phyloP scores from a whole-genome alignment of 495 filamentous ascomycete genomes.

The Pyronema domesticum region DNA sequence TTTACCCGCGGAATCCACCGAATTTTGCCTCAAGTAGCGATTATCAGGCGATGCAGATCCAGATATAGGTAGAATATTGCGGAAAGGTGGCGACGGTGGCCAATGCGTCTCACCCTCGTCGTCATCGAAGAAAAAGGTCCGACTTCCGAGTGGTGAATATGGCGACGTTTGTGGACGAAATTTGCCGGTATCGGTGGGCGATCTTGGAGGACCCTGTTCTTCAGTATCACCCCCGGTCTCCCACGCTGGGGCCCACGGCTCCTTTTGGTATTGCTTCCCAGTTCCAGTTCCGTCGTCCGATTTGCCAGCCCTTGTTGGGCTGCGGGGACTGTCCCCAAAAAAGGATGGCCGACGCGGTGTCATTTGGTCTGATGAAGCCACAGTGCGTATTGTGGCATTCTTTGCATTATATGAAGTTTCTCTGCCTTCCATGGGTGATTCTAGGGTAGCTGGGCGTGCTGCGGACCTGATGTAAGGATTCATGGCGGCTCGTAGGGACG shows the following conservation, averaged over 20 bases:
- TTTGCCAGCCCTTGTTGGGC: conserved; percentile 13
- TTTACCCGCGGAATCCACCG: background rate
- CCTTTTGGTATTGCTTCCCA: conserved; percentile 20
- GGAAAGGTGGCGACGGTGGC: conserved; percentile 12
- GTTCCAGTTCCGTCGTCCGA: conserved; percentile 10
- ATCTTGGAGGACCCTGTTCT: background rate
- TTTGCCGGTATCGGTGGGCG: background rate
- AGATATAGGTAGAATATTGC: background rate
- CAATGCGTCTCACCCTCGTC: conserved; percentile 18
- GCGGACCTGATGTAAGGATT: conserved; percentile 50
- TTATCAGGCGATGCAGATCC: background rate
- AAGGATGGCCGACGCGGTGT: conserved; percentile 23
- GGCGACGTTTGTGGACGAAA: conserved; percentile 23
- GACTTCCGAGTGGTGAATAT: conserved; percentile 14
- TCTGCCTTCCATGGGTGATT: conserved; percentile 14
- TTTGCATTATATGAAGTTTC: conserved; percentile 14
- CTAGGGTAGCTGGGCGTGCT: conserved; percentile 10
- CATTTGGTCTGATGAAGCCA: conserved; percentile 20
- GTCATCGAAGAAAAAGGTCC: conserved; percentile 11
- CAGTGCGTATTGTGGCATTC: conserved; percentile 22
- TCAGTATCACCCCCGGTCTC: background rate
- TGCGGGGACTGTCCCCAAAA: conserved; percentile 21
- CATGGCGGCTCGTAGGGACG: conserved; percentile 79
- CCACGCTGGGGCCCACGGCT: conserved; percentile 13
- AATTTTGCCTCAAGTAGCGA: background rate